Evolutionary conservation across 768 basidiomycete genomes (phyloP), one percentile per base, ranked within the genome.

Genomic region (Boletus insuetus): DNA sequence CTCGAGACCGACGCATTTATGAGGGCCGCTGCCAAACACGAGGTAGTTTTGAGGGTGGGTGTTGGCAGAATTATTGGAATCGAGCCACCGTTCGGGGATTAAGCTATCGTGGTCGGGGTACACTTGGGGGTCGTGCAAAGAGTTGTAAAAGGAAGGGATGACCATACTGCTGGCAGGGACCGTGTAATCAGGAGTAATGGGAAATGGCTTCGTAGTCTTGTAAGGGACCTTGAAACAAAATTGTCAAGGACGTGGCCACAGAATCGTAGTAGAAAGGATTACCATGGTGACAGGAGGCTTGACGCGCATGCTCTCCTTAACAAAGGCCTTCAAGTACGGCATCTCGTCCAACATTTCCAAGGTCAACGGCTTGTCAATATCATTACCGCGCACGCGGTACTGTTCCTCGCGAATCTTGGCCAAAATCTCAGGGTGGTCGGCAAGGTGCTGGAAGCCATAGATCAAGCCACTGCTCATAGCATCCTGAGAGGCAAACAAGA

Each of bases 261-360:
- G 14, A 50, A 45, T 46, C 14, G 35, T 8, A 53, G 22, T 24
- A 6, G 13, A 65, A 62, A 4, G 22, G 17, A 43, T 39, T 56
- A 94, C 96, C 96, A 98, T 98, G 31, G 91, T 89, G 31, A 98
- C 97, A 5, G 97, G 95, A 39, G 97, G 96, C 70, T 89, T 88
- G 50, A 93, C 75, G 34, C 97, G 83, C 70, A 98, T 77, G 61
- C 89, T 91, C 76, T 98, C 97, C 75, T 94, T 96, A 58, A 98
- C 89, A 56, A 93, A 85, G 3, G 97, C 96, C 64, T 84, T 83
- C 38, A 97, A 79, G 69, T 98, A 99, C 19, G 87, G 81, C 94
- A 97, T 97, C 58, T 92, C 75, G 52, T 97, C 95, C 60, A 98
- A 69, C 80, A 89, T 82, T 53, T 98, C 94, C 58, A 98, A 76